Evolutionary conservation across 176 grass and related monocot species (phyloP).

Genomic region (Avena insularis): DNA sequence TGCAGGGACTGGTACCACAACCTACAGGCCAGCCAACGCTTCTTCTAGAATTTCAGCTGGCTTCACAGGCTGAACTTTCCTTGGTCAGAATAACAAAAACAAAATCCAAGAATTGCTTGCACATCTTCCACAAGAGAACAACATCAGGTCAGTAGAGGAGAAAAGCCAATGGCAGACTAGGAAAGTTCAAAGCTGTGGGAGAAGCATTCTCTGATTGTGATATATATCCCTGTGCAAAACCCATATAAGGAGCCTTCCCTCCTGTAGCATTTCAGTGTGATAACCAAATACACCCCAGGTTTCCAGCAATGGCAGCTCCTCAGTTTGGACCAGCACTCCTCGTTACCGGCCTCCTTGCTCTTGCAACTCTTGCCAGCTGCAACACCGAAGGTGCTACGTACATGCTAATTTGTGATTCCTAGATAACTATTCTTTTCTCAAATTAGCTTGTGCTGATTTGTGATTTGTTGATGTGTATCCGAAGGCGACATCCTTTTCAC

Average conservation of each 20-base stretch:
- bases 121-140: background rate
- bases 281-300: background rate
- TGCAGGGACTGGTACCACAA: too few species aligned
- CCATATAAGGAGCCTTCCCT: slow-evolving; percentile 33
- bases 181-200: slow-evolving; percentile 19
- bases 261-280: background rate
- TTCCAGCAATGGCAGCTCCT: slow-evolving; percentile 34
- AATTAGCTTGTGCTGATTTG: background rate
- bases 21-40: background rate
- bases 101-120: background rate
- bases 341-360: slow-evolving; percentile 15
- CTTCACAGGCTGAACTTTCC: background rate
- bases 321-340: background rate
- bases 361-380: slow-evolving; percentile 43
- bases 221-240: too few species aligned
- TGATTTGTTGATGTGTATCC: background rate
- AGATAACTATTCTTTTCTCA: background rate
- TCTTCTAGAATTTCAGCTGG: background rate
- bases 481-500: slow-evolving; percentile 57
- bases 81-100: slow-evolving; percentile 9
- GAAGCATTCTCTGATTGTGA: background rate
- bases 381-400: slow-evolving; percentile 50
- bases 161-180: background rate
- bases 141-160: slow-evolving; percentile 25
- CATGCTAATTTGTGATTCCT: background rate